Base-by-base conservation (phyloP, 2,329 filamentous ascomycete genomes). In the Ophiostoma quercus region DNA sequence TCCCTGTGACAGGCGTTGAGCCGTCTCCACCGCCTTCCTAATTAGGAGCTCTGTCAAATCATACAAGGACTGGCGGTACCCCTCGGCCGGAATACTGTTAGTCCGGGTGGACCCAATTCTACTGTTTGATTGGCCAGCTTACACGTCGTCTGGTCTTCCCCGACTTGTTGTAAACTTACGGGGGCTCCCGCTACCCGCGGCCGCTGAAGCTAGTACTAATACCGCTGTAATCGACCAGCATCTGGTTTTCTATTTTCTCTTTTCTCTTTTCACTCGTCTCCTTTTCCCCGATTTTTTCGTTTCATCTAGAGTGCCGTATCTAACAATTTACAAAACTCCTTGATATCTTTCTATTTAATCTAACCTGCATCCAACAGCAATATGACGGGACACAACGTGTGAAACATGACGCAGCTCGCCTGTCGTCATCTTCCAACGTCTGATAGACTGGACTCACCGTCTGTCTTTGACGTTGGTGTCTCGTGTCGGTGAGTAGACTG, bases 31-130 rank as follows among this genome's bases (percentile, higher is more conserved):
- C 62, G 62, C 62, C 62, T 65, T 3, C 62, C 62, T 34, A 19
- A 41, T 41, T 65, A 4, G 34, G 62, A 63, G 16, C 32, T 63
- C 32, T n/a, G 60, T 37, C 34, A 22, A 22, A 16, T 39, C 2
- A 8, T 16, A 37, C 29, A 39, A 19, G 29, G 19, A 39, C 5
- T 22, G 2, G 16, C 62, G 7, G 57, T 62, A 62, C 32, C 29
- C 16, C 62, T 41, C 62, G 62, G 62, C 62, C 62, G 62, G 62
- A 65, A 65, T 65, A 65, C 32, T 39, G 34, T 39, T 65, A 65
- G 32, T 65, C 62, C 62, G 57, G 25, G 16, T 62, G 57, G 57
- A 32, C 57, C 22, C 57, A 62, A 32, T 34, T 62, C 11, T 3
- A 5, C 2, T 16, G 2, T 39, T 16, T 39, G 3, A 65, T 65